A percentile compares a stretch with the other conserved stretches of the same genome.
These are phyloP conservation scores for Fagopyrum esculentum DNA, from an alignment of 148 eudicot species.

Conservation along the genomic window DNA sequence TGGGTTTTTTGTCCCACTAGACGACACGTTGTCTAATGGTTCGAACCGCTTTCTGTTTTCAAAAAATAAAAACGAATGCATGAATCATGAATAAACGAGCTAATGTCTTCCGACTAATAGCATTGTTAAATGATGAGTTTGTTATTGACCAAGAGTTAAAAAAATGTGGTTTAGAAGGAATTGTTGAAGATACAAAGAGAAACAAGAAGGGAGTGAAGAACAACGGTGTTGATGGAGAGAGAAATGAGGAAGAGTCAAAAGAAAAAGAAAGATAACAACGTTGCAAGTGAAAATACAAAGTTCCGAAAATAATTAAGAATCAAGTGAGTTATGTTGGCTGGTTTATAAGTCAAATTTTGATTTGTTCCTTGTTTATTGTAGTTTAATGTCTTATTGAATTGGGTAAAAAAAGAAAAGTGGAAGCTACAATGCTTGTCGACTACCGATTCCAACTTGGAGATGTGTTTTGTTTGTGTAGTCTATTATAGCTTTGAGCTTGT, in stretches of 20 bases:
- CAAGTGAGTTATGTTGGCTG: conserved; percentile 29
- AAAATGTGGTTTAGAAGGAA: neutral
- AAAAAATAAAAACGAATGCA: no score
- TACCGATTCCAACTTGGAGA: conserved; percentile 58
- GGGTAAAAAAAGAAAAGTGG: conserved; percentile 32
- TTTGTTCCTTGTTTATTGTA: neutral
- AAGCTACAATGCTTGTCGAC: conserved; percentile 44
- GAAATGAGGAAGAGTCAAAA: conserved; percentile 22
- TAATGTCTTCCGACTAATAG: no score
- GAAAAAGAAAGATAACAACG: conserved; percentile 23
- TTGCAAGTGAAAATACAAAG: conserved; percentile 23
- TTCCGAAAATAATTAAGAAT: conserved; percentile 35
- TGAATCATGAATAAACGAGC: no score
- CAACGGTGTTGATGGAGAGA: neutral
- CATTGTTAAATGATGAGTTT: no score
- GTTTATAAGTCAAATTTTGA: neutral
- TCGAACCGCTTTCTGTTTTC: no score
- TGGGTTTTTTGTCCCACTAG: no score
- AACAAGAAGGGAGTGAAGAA: conserved; percentile 14
- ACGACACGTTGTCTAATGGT: no score
- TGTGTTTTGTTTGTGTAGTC: conserved; percentile 13
- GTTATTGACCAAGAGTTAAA: no score
- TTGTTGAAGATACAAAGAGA: conserved; percentile 7
- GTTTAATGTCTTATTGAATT: neutral
- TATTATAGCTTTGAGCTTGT: neutral